Evolutionary conservation across 139 green algal species (phyloP).

Genomic region (Gonium pectorale): DNA sequence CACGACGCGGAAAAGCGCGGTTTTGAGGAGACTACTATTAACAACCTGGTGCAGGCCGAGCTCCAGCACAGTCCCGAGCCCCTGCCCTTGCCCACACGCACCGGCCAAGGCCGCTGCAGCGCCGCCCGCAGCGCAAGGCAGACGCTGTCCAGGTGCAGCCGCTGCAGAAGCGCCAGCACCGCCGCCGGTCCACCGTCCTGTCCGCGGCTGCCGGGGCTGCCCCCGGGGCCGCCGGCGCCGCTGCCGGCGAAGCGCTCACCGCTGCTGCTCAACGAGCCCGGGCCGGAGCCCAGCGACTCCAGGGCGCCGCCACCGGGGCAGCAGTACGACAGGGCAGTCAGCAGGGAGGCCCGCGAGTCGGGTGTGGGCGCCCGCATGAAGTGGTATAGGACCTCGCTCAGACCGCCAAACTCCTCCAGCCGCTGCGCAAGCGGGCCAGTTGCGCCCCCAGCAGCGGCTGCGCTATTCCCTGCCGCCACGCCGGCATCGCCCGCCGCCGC

Average conservation of each 20-base stretch:
- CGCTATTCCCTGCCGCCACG: no score
- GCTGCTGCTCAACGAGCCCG: not conserved
- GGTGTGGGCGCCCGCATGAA: conserved; percentile 42
- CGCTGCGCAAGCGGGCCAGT: no score
- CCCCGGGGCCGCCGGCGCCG: not conserved
- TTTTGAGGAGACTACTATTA: no score
- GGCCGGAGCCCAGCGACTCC: not conserved
- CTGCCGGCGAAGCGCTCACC: not conserved
- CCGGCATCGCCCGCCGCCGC: not conserved
- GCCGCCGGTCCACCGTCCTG: not conserved
- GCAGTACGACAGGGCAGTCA: conserved; percentile 10
- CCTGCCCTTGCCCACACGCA: no score
- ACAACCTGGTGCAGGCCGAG: no score
- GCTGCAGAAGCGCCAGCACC: conserved; percentile 18
- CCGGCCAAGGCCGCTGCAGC: conserved; percentile 38
- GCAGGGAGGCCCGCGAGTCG: conserved; percentile 30
- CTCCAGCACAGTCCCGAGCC: no score
- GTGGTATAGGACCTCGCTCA: conserved; percentile 47
- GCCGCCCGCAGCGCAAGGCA: conserved; percentile 28
- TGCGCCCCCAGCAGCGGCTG: not conserved
- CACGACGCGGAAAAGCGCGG: no score
- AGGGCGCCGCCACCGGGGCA: not conserved
- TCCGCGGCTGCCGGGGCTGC: conserved; percentile 7
- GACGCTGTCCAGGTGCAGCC: conserved; percentile 32
- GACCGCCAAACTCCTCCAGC: conserved; percentile 42